These are phyloP conservation scores for Phytophthora cactorum DNA, from an alignment of 352 stramenopile genomes.

Conservation along the genomic window DNA sequence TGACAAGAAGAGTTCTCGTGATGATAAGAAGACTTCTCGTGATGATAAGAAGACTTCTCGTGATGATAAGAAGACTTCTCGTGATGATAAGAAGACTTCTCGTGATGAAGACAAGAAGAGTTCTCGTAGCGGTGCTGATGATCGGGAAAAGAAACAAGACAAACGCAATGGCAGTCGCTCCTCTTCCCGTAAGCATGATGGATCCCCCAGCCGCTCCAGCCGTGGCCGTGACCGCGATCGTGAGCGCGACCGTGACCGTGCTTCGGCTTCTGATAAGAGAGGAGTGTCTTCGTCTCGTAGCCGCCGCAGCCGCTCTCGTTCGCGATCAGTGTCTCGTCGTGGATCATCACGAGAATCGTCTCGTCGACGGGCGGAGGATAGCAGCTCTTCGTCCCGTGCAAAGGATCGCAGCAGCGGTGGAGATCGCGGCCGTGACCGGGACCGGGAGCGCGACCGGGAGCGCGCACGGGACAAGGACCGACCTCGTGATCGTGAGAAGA, in stretches of 20 bases:
- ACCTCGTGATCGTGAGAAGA: conserved; percentile 39
- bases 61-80: conserved; percentile 25
- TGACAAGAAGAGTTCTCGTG: conserved; percentile 32
- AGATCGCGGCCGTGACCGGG: too few species aligned
- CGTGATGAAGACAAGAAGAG: conserved; percentile 31
- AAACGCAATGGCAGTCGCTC: conserved; percentile 22
- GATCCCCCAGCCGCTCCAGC: conserved; percentile 36
- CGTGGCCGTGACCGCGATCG: conserved; percentile 31
- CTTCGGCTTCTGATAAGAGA: conserved; percentile 34
- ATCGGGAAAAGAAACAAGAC: conserved; percentile 21
- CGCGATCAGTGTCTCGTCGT: conserved; percentile 42
- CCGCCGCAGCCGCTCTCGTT: conserved; percentile 52
- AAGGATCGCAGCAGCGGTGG: conserved; percentile 35
- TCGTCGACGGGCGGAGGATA: conserved; percentile 36
- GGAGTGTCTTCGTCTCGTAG: conserved; percentile 32
- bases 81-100: conserved; percentile 32
- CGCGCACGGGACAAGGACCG: conserved; percentile 38
- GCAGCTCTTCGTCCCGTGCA: conserved; percentile 26
- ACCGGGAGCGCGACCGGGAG: conserved; percentile 29
- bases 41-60: conserved; percentile 31
- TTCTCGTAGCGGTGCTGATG: conserved; percentile 22
- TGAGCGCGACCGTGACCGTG: conserved; percentile 24
- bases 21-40: too few species aligned
- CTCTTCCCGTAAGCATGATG: conserved; percentile 41
- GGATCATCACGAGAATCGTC: conserved; percentile 43